Evolutionary conservation across 306 rosid genomes (phyloP), one percentile per base, ranked within the genome.

Genomic region (Malus sieversii): DNA sequence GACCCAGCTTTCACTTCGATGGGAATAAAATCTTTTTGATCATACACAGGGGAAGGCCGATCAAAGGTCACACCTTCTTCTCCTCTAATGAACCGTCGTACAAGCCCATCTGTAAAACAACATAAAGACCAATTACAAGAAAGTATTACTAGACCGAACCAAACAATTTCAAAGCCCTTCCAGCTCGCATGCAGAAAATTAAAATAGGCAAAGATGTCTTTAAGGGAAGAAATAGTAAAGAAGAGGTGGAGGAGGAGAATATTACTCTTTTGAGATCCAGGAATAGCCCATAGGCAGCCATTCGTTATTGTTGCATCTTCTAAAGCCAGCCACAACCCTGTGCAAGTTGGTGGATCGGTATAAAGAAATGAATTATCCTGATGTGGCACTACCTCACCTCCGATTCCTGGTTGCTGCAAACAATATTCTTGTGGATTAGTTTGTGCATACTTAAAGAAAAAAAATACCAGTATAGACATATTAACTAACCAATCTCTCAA

Each of bases 311-410:
- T 95, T 65, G 97, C 97, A 73, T 95, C 97, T 87, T 95, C 97
- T 42, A 95, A 89, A 77, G 97, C 96, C 71, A 95, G 88, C 98
- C 98, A 95, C 61, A 95, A 79, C 85, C 97, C 98, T 5, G 96
- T 89, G 89, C 98, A 95, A 8, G 97, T 95, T 81, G 86, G 82
- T 65, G 98, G 98, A 70, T 92, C 93, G 2, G 98, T 95, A 74
- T 88, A 92, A 75, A 95, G 88, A 84, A 92, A 95, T 1, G 98
- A 92, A 78, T 89, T 95, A 73, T 95, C 98, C 86, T 95, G 98
- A 84, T 95, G 98, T 33, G 98, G 98, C 77, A 95, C 97, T 38
- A 95, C 97, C 85, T 95, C 97, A 59, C 98, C 98, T 29, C 98
- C 98, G 33, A 95, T 95, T 19, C 97, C 97, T 8, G 97, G 97